A percentile compares a stretch with the other conserved stretches of the same genome.
Conservation (phyloP, 495 filamentous ascomycete genomes). For the Rostrohypoxylon terebratum region DNA sequence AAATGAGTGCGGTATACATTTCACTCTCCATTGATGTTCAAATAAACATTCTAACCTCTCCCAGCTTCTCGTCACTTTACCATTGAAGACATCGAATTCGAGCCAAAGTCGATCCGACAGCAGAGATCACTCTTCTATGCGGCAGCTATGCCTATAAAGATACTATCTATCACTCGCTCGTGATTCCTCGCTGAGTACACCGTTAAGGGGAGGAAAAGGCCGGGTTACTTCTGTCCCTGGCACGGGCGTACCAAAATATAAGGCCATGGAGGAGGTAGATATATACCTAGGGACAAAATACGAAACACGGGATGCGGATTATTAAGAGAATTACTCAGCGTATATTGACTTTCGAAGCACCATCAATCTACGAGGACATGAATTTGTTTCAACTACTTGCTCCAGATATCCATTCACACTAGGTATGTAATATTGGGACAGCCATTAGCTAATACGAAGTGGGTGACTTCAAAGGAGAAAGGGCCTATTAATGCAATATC, state of each 20-base stretch:
- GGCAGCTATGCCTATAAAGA: slow-evolving; percentile 62
- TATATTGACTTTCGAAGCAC: no score
- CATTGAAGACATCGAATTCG: slow-evolving; percentile 58
- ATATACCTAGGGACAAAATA: neutral
- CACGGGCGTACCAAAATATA: neutral
- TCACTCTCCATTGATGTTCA: slow-evolving; percentile 13
- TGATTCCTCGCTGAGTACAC: neutral
- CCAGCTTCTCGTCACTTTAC: slow-evolving; percentile 55
- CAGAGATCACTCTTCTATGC: slow-evolving; percentile 70
- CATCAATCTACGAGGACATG: no score
- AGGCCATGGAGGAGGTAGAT: no score
- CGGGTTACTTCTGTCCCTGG: neutral
- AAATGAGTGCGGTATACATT: slow-evolving; percentile 49
- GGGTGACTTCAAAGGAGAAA: no score
- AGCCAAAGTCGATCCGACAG: slow-evolving; percentile 57
- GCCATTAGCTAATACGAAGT: no score
- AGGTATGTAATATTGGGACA: no score
- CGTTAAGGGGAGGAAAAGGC: neutral
- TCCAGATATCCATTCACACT: no score
- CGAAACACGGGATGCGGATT: no score
- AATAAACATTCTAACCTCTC: neutral
- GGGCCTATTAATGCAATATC: no score
- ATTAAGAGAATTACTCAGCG: no score
- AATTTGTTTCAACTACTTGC: no score
- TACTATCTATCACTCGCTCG: slow-evolving; percentile 45